These are phyloP conservation scores for Daldinia caldariorum DNA, from an alignment of 495 filamentous ascomycete species.

Conservation along the genomic window DNA sequence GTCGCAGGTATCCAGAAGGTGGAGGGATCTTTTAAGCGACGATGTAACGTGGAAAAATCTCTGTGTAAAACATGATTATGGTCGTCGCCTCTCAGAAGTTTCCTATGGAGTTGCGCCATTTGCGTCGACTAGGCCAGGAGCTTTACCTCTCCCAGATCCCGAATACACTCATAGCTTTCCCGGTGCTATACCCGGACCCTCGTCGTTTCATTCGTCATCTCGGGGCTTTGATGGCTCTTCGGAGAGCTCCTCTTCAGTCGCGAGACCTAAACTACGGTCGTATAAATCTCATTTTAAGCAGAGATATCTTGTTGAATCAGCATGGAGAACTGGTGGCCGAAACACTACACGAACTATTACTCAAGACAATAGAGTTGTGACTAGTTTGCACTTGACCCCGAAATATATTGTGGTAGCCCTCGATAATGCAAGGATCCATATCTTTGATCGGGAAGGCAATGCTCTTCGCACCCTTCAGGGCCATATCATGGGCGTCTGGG, in stretches of 20 bases:
- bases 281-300: slow-evolving; percentile 98
- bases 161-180: slow-evolving; percentile 51
- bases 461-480: slow-evolving; percentile 89
- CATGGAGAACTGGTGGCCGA: slow-evolving; percentile 89
- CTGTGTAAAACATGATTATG: slow-evolving; percentile 91
- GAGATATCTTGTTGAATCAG: slow-evolving; percentile 94
- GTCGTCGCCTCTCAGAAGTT: slow-evolving; percentile 64
- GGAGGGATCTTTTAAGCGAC: slow-evolving; percentile 92
- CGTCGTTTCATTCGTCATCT: slow-evolving; percentile 45
- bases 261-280: slow-evolving; percentile 63
- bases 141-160: slow-evolving; percentile 42
- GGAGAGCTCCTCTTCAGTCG: slow-evolving; percentile 31
- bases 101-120: slow-evolving; percentile 44
- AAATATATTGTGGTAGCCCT: slow-evolving; percentile 98
- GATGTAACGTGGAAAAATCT: slow-evolving; percentile 98
- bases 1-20: slow-evolving; percentile 90
- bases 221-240: slow-evolving; percentile 54
- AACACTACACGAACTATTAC: slow-evolving; percentile 85
- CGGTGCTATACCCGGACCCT: slow-evolving; percentile 48
- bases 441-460: slow-evolving; percentile 91
- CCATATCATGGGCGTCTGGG: slow-evolving; percentile 99
- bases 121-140: slow-evolving; percentile 39
- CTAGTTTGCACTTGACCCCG: slow-evolving; percentile 89
- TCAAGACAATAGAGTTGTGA: slow-evolving; percentile 95
- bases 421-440: slow-evolving; percentile 98